Conservation (phyloP, 1,139 yeast genomes). For the Groenewaldozyma sp. region DNA sequence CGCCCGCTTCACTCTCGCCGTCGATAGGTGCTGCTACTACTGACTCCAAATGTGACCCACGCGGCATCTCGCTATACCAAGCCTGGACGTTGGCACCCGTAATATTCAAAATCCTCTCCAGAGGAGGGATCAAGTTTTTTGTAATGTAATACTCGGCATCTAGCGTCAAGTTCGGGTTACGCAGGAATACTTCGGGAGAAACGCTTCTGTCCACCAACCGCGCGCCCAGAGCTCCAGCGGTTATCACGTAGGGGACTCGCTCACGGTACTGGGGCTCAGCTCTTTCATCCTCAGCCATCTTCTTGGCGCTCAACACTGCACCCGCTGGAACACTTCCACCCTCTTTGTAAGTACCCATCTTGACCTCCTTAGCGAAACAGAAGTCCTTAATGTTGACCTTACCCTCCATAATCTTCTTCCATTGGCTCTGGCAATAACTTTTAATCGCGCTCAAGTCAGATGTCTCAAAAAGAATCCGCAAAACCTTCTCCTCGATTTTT, state of each 20-base stretch:
- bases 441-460: constrained; percentile 64
- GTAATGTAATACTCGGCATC: constrained; percentile 82
- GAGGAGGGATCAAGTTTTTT: constrained; percentile 78
- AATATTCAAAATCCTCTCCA: constrained; percentile 72
- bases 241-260: constrained; percentile 78
- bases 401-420: constrained; percentile 52
- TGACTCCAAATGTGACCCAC: too few species aligned
- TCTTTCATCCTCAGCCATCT: constrained; percentile 55
- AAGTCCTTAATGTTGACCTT: constrained; percentile 68
- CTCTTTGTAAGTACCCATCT: constrained; percentile 65
- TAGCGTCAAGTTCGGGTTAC: constrained; percentile 32
- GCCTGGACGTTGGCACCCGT: constrained; percentile 69
- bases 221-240: constrained; percentile 54
- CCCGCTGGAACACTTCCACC: constrained; percentile 79
- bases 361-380: constrained; percentile 86
- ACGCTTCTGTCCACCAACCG: constrained; percentile 72
- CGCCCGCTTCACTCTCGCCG: constrained; percentile 4
- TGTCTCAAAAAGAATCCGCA: constrained; percentile 63
- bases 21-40: constrained; percentile 7
- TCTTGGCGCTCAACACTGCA: constrained; percentile 63
- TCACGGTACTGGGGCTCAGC: constrained; percentile 83
- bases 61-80: constrained; percentile 77
- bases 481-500: constrained; percentile 62
- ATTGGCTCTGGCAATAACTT: constrained; percentile 52
- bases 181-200: constrained; percentile 63